Percentiles rank a stretch among this genome's conserved stretches.
Evolutionary conservation across 768 basidiomycete species (phyloP).

Genomic region (Kwoniella sp.): DNA sequence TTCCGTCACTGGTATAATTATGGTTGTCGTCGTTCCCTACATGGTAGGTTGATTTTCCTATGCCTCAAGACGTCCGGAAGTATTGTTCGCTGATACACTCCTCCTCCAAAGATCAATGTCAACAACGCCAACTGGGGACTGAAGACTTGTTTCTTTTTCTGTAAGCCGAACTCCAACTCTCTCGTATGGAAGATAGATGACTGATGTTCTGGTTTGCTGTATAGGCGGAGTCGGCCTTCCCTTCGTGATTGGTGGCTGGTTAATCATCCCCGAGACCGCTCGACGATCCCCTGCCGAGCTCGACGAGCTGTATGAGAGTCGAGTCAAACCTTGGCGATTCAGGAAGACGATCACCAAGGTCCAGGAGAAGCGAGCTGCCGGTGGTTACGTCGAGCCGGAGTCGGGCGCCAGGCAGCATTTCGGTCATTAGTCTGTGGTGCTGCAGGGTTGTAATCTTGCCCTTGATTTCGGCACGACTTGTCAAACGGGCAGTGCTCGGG

Average conservation of each 20-base stretch:
- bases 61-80: no score
- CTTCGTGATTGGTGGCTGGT: slow-evolving; percentile 34
- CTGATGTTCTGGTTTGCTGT: no score
- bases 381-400: neutral
- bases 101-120: slow-evolving; percentile 23
- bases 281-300: slow-evolving; percentile 39
- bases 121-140: slow-evolving; percentile 41
- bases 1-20: slow-evolving; percentile 34
- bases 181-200: no score
- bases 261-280: slow-evolving; percentile 44
- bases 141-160: slow-evolving; percentile 38
- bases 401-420: neutral
- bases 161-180: neutral
- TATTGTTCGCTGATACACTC: slow-evolving; percentile 7
- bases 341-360: slow-evolving; percentile 14
- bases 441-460: no score
- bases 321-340: slow-evolving; percentile 41
- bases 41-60: no score
- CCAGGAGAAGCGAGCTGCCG: slow-evolving; percentile 13
- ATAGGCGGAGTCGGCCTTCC: slow-evolving; percentile 30
- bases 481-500: no score
- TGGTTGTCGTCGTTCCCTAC: slow-evolving; percentile 38
- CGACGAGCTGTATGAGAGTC: slow-evolving; percentile 44
- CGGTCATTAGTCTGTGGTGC: neutral
- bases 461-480: no score